Evolutionary conservation across 2,329 filamentous ascomycete genomes (phyloP), one percentile per base, ranked within the genome.

Genomic region (Aspergillus niger): DNA sequence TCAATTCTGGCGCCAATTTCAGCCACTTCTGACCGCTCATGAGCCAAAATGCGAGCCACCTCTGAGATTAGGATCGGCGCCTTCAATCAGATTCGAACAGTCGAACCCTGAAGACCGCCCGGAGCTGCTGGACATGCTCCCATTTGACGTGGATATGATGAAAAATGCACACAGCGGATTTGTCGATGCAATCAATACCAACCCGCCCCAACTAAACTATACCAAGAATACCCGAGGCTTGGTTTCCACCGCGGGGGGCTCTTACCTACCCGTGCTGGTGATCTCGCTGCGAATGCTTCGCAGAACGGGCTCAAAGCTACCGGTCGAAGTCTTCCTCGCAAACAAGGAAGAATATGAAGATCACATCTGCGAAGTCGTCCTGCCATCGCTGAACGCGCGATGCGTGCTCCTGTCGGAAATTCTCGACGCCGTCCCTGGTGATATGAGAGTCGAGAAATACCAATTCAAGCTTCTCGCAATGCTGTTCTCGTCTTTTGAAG

Each of bases 401-500:
- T 82, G 80, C 56, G 57, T 81, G n/a, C 66, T 82, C 0, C 68
- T 83, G 5, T 76, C 77, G 2, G 73, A 77, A n/a, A 76, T 81
- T 8, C 64, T 82, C 4, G 64, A 72, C 13, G 67, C 67, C 1
- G 67, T 72, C 0, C 67, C 70, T 0, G 65, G 66, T 5, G 56
- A 65, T 5, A 65, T 73, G 28, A 65, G 74, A 11, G 75, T 82
- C 52, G 67, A 72, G 15, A 74, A 77, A 39, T 83, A 80, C 66
- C 81, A 83, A 63, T 76, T 80, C 66, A 83, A 83, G 64, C 71
- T 75, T 1, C 77, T 83, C 36, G 77, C 80, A 1, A 78, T 83
- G 67, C 70, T 83, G 5, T 81, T 83, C 65, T 82, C 79, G 7
- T 79, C 79, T 0, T 84, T 83, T 57, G 77, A 81, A 61, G 73